A percentile compares a stretch with the other conserved stretches of the same genome.
phyloP scores from a whole-genome alignment of 2,329 filamentous ascomycete genomes.

The Ophidiomyces ophidiicola region DNA sequence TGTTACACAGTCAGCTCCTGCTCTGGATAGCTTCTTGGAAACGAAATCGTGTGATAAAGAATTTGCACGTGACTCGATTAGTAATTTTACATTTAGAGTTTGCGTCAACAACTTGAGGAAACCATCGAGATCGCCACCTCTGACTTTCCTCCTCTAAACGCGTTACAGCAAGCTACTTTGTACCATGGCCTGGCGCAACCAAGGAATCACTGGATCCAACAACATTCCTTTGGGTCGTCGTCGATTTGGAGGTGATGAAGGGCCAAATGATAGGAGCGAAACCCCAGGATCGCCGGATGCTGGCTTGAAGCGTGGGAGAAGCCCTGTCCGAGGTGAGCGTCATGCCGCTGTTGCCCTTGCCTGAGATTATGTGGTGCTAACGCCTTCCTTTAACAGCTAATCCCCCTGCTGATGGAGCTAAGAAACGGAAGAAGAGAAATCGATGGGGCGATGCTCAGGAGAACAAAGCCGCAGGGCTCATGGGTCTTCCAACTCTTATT shows the following conservation, averaged over 20 bases:
- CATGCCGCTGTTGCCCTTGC: conserved; percentile 16
- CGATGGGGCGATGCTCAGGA: conserved; percentile 95
- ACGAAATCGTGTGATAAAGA: too few relatives aligned
- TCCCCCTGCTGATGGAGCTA: conserved; percentile 59
- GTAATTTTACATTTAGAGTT: too few relatives aligned
- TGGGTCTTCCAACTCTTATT: conserved; percentile 94
- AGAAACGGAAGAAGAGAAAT: conserved; percentile 94
- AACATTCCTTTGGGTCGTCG: conserved; percentile 87
- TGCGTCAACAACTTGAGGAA: too few relatives aligned
- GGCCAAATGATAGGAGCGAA: conserved; percentile 35
- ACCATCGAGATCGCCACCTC: too few relatives aligned
- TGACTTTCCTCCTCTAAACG: background rate
- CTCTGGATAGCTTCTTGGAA: too few relatives aligned
- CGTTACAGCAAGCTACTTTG: conserved; percentile 3
- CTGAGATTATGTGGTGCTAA: conserved; percentile 13
- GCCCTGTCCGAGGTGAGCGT: conserved; percentile 69
- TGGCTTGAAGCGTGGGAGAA: conserved; percentile 73
- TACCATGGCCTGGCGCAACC: conserved; percentile 52
- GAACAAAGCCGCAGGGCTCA: conserved; percentile 95
- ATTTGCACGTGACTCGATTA: too few relatives aligned
- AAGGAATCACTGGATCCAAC: conserved; percentile 93
- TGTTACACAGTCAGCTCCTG: too few relatives aligned
- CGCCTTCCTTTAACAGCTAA: conserved; percentile 22
- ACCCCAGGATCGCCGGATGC: conserved; percentile 38
- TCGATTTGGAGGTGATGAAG: conserved; percentile 55